Evolutionary conservation across 2,329 filamentous ascomycete species (phyloP), one percentile per base, ranked within the genome.

Genomic region (Exserohilum rostratum): DNA sequence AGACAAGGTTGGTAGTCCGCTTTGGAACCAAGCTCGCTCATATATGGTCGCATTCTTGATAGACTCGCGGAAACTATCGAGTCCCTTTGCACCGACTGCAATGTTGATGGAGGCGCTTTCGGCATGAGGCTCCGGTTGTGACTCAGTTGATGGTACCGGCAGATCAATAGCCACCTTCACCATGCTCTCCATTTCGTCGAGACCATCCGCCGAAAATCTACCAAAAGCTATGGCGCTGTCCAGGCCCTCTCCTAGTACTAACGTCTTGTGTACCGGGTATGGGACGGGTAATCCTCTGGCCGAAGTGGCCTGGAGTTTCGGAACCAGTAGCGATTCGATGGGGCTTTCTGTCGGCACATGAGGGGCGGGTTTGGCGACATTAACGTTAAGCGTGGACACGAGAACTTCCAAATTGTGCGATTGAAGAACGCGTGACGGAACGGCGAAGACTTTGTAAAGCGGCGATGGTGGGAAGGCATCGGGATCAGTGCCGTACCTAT

Each of bases 191-290:
- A 62, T 71, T 71, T 55, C 76, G 43, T 31, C 78, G 57, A 15
- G 79, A 75, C 42, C 58, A 30, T 71, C 66, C 38, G 71, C 67
- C 13, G 72, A 72, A 59, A 79, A 72, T 34, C 72, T 64, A 40
- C 78, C 70, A 73, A 75, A 83, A 1, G 82, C 79, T 5, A 87
- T 80, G 1, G 89, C 85, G 6, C 89, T 91, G 48, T 84, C 78
- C 2, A 96, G 77, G 0, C 91, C 92, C 44, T 90, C 83, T 0
- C 86, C 87, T 7, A 96, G 83, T 9, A 97, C 66, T 13, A 97
- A 76, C 0, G 88, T 86, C 69, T 88, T 90, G 70, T 98, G 93
- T 1, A 97, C 91, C 0, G 93, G 93, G 39, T 91, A 91, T 6
- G 87, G 85, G 37, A 95, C 81, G 13, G 87, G 83, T 11, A 87